phyloP scores from a whole-genome alignment of 805 yeast genomes.

The Lipomyces spencermartinsiae region DNA sequence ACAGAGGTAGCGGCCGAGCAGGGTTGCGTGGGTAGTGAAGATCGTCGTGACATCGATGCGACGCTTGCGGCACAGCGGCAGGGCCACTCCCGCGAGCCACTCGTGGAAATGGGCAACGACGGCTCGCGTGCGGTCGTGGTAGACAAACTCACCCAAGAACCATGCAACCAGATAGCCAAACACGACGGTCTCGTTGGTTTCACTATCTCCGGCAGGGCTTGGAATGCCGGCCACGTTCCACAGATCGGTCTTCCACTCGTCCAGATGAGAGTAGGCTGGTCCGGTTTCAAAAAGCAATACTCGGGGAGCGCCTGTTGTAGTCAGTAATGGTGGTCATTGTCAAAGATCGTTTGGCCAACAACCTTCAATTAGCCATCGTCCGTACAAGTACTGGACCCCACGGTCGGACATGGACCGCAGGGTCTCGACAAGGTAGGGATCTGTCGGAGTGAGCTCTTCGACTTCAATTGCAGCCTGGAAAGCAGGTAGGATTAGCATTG shows the following conservation, averaged over 20 bases:
- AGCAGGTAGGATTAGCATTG: constrained; percentile 2
- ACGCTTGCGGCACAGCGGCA: constrained; percentile 90
- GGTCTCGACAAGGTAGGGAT: constrained; percentile 60
- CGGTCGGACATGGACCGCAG: constrained; percentile 79
- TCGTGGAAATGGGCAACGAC: constrained; percentile 95
- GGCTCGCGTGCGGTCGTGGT: constrained; percentile 82
- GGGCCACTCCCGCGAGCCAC: constrained; percentile 97
- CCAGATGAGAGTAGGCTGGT: constrained; percentile 69
- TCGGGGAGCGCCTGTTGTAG: constrained; percentile 79
- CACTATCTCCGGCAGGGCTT: constrained; percentile 84
- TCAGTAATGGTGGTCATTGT: background rate
- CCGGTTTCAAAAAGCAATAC: constrained; percentile 86
- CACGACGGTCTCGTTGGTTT: constrained; percentile 89
- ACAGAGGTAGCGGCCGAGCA: constrained; percentile 91
- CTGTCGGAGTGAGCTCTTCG: constrained; percentile 65
- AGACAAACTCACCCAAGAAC: constrained; percentile 94
- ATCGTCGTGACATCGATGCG: constrained; percentile 92
- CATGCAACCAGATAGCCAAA: constrained; percentile 94
- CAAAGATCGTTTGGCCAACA: background rate
- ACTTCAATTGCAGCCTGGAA: constrained; percentile 73
- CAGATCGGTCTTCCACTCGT: constrained; percentile 93
- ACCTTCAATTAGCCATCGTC: constrained; percentile 91
- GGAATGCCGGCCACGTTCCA: constrained; percentile 95
- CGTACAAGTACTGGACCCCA: constrained; percentile 84
- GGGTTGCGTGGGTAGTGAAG: constrained; percentile 96